A percentile compares a stretch with the other conserved stretches of the same genome.
phyloP scores from a whole-genome alignment of 331 rosid species.

The Acacia pycnantha region DNA sequence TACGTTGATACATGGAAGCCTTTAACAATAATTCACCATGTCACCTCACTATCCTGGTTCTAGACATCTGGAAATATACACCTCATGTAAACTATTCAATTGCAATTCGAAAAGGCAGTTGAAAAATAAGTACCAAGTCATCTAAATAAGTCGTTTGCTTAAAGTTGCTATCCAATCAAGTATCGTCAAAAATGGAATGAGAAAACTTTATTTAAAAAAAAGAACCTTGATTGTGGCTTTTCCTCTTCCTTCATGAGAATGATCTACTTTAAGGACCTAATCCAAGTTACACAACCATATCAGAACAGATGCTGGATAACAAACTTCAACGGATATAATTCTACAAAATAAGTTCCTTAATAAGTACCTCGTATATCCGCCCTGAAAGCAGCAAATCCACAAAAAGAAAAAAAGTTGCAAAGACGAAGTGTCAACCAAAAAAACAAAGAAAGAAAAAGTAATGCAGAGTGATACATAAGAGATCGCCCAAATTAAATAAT shows the following conservation, averaged over 20 bases:
- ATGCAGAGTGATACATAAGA: slow-evolving; percentile 4
- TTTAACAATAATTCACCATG: slow-evolving; percentile 14
- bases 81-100: not conserved
- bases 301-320: not conserved
- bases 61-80: not conserved
- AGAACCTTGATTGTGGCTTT: slow-evolving; percentile 90
- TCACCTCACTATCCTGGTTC: slow-evolving; percentile 19
- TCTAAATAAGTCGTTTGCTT: not conserved
- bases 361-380: slow-evolving; percentile 70
- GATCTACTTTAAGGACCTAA: slow-evolving; percentile 87
- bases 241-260: slow-evolving; percentile 98
- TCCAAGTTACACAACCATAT: slow-evolving; percentile 8
- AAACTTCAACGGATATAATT: slow-evolving; percentile 10
- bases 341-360: not conserved
- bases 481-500: not conserved
- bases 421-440: not conserved
- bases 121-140: slow-evolving; percentile 2
- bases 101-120: slow-evolving; percentile 1
- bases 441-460: not conserved
- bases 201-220: not conserved
- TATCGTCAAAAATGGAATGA: not conserved
- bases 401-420: slow-evolving; percentile 20
- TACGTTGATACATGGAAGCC: slow-evolving; percentile 18
- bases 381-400: slow-evolving; percentile 51
- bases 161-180: not conserved